A percentile compares a stretch with the other conserved stretches of the same genome.
phyloP scores from a whole-genome alignment of 2,329 filamentous ascomycete genomes.

The Calonectria pteridis region DNA sequence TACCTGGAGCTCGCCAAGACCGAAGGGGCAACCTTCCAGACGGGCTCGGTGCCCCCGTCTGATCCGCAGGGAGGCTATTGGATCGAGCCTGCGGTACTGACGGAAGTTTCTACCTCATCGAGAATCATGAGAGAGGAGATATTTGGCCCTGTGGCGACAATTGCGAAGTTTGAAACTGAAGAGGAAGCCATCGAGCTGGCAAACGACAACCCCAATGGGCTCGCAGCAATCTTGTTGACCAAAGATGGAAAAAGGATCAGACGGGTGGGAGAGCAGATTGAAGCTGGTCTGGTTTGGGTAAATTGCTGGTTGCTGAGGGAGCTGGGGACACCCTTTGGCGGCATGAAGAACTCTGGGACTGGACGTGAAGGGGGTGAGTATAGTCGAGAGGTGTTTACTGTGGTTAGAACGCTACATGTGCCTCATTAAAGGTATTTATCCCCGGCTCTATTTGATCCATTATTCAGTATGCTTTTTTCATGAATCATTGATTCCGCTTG shows the following conservation, averaged over 20 bases:
- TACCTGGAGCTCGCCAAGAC: neutral
- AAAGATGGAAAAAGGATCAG: neutral
- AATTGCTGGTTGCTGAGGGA: neutral
- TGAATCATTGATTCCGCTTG: neutral
- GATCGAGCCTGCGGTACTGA: neutral
- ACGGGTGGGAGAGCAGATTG: neutral
- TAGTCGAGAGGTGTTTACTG: neutral
- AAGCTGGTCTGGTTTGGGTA: neutral
- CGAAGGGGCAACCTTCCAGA: neutral
- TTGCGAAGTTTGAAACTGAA: neutral
- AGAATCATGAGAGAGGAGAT: slow-evolving; percentile 2
- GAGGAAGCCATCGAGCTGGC: neutral
- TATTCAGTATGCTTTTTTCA: neutral
- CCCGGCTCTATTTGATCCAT: neutral
- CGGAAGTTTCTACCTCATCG: neutral
- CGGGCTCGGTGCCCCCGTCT: neutral
- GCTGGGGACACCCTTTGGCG: neutral
- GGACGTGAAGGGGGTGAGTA: neutral
- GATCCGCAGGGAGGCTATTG: neutral
- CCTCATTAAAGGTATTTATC: neutral
- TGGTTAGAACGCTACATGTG: neutral
- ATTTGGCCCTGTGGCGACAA: neutral
- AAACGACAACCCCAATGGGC: neutral
- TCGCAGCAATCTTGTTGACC: neutral
- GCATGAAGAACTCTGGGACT: neutral